Percentiles rank a stretch among this genome's conserved stretches.
Conservation (phyloP, 2,329 filamentous ascomycete species). For the Xylogone sp. region DNA sequence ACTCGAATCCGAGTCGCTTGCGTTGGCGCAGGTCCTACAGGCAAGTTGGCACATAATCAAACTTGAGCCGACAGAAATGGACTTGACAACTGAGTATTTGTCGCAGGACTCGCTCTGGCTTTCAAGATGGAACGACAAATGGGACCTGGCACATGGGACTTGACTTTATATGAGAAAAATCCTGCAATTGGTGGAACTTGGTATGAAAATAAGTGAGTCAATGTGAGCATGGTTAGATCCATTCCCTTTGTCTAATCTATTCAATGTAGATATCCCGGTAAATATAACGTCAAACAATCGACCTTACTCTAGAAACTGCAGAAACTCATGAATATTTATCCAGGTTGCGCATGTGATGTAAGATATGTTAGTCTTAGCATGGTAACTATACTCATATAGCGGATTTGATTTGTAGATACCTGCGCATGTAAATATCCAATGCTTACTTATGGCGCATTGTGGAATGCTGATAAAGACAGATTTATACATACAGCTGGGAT, state of each 20-base stretch:
- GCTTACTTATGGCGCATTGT: neutral
- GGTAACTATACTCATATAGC: neutral
- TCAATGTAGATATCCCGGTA: neutral
- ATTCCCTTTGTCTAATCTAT: neutral
- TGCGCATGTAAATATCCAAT: neutral
- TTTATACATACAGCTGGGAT: slow-evolving; percentile 46
- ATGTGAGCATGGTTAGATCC: neutral
- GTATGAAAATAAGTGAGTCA: slow-evolving; percentile 42
- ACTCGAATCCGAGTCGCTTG: slow-evolving; percentile 15
- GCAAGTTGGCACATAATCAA: slow-evolving; percentile 1
- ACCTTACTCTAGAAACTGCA: neutral
- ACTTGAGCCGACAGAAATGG: neutral
- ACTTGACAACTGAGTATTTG: neutral
- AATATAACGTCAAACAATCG: neutral
- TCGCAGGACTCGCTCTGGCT: slow-evolving; percentile 14
- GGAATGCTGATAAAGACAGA: neutral
- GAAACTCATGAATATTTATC: neutral
- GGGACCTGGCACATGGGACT: slow-evolving; percentile 25
- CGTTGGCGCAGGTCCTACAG: slow-evolving; percentile 15
- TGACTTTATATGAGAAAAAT: slow-evolving; percentile 44
- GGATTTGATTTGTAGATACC: neutral
- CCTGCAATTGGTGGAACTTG: slow-evolving; percentile 48
- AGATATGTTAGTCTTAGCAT: neutral
- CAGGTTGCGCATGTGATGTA: neutral
- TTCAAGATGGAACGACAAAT: slow-evolving; percentile 15